Evolutionary conservation across 352 stramenopile genomes (phyloP).

Genomic region (Globisporangium nodosum): DNA sequence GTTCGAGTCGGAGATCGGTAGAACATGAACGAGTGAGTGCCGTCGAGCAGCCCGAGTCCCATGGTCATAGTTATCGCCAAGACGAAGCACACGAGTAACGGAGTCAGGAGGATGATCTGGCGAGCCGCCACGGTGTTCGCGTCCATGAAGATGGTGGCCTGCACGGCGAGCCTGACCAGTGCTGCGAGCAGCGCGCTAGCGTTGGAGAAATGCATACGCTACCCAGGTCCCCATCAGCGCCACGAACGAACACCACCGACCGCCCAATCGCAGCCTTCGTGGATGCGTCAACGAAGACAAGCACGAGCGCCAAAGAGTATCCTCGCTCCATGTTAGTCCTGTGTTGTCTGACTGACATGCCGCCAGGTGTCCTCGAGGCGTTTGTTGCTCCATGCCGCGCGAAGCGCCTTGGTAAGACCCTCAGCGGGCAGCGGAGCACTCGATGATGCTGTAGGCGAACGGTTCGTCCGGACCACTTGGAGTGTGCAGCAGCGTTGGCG

Average conservation of each 20-base stretch:
- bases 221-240: constrained; percentile 12
- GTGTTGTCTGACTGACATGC: too few relatives aligned
- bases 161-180: constrained; percentile 9
- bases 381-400: too few relatives aligned
- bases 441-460: too few relatives aligned
- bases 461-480: too few relatives aligned
- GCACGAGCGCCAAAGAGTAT: too few relatives aligned
- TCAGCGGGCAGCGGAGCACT: too few relatives aligned
- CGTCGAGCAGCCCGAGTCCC: background rate
- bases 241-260: background rate
- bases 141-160: constrained; percentile 16
- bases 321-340: too few relatives aligned
- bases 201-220: constrained; percentile 1
- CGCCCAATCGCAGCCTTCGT: too few relatives aligned
- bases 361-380: too few relatives aligned
- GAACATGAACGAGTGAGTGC: background rate
- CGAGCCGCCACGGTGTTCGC: constrained; percentile 13
- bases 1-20: background rate
- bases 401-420: too few relatives aligned
- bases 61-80: background rate
- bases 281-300: too few relatives aligned
- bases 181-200: constrained; percentile 2
- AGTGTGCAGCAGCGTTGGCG: too few relatives aligned
- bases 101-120: background rate
- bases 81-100: background rate